Evolutionary conservation across 2,329 filamentous ascomycete genomes (phyloP), one percentile per base, ranked within the genome.

Genomic region (Septoria petroselini): DNA sequence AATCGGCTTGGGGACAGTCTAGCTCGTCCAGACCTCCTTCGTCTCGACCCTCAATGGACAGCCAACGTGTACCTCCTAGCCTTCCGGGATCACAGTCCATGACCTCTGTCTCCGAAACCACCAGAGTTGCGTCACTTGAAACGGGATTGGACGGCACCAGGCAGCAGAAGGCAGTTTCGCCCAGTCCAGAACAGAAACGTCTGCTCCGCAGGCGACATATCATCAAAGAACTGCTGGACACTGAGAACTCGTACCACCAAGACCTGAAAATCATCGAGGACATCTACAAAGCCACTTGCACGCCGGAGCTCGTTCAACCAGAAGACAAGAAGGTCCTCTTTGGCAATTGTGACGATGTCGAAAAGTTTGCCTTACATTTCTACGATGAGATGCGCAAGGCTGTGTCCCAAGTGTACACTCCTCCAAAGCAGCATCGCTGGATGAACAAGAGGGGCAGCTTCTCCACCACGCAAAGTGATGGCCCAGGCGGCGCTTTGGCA

Each of bases 261-360:
- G 93, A 98, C 67, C 91, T 98, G 88, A 95, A 91, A 67, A 91
- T 98, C 45, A 86, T 95, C 2, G 89, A 95, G 64, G 91, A 97
- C 65, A 97, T 98, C 47, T 98, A 97, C 76, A 95, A 94, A 70
- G 90, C 88, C 35, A 97, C 93, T 0, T 62, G 58, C 40, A 66
- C 62, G 6, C 90, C 87, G 48, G 82, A 88, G 7, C 82, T 89
- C 56, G 79, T 96, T 21, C 88, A 86, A 35, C 74, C 81, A 34
- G 87, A 91, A 57, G 95, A 95, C 55, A 84, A 94, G 62, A 95
- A 91, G 65, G 78, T 87, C 9, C 82, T 98, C 12, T 98, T 98
- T 68, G 85, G 89, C 55, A 98, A 98, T 64, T 91, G 87, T 3
- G 87, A 93, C 61, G 86, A 95, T 62, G 84, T 98, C 48, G 88